Evolutionary conservation across 352 stramenopile genomes (phyloP).

Genomic region (Phytophthora idaei): DNA sequence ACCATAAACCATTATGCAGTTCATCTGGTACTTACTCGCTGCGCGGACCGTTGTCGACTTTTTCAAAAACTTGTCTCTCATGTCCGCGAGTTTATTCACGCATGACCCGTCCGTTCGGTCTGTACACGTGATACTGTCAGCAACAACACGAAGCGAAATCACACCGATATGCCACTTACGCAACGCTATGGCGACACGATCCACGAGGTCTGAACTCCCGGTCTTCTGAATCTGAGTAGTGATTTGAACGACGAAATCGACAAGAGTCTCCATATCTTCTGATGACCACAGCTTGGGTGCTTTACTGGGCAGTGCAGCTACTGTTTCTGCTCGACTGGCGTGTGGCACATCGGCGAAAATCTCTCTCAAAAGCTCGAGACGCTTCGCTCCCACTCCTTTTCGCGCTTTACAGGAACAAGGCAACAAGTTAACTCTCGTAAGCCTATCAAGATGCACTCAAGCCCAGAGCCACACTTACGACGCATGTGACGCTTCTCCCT

Average conservation of each 20-base stretch:
- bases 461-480: slow-evolving; percentile 19
- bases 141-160: not conserved
- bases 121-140: slow-evolving; percentile 19
- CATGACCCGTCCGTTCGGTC: slow-evolving; percentile 60
- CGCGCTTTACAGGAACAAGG: slow-evolving; percentile 21
- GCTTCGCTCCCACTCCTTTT: slow-evolving; percentile 30
- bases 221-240: slow-evolving; percentile 63
- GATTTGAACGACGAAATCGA: slow-evolving; percentile 65
- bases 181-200: slow-evolving; percentile 37
- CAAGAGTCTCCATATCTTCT: slow-evolving; percentile 56
- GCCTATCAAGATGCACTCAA: not conserved
- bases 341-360: slow-evolving; percentile 62
- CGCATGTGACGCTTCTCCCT: slow-evolving; percentile 38
- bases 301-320: slow-evolving; percentile 29
- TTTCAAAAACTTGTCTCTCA: slow-evolving; percentile 53
- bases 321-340: slow-evolving; percentile 27
- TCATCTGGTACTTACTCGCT: slow-evolving; percentile 45
- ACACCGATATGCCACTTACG: slow-evolving; percentile 24
- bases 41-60: slow-evolving; percentile 44
- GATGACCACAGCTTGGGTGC: slow-evolving; percentile 59
- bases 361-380: slow-evolving; percentile 46
- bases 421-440: slow-evolving; percentile 2
- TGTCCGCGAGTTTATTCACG: slow-evolving; percentile 66
- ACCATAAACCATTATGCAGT: not conserved
- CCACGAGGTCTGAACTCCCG: slow-evolving; percentile 48